A percentile compares a stretch with the other conserved stretches of the same genome.
phyloP scores from a whole-genome alignment of 2,329 filamentous ascomycete species.

The Apiospora pterosperma region DNA sequence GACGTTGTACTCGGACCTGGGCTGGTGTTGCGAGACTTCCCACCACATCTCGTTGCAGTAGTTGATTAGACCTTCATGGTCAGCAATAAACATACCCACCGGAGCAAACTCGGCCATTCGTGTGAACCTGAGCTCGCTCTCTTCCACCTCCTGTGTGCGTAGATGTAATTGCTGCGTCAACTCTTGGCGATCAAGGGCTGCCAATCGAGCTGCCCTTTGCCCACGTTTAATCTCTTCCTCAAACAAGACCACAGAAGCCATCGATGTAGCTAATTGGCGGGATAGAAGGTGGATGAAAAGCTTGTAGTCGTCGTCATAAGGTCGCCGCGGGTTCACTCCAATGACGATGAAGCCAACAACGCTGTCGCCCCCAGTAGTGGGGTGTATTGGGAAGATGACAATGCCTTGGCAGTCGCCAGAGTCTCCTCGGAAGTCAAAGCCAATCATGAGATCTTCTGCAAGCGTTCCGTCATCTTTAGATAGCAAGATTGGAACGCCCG shows the following conservation, averaged over 20 bases:
- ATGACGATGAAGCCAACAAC: conserved; percentile 77
- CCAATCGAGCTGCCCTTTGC: conserved; percentile 69
- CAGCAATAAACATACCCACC: conserved; percentile 82
- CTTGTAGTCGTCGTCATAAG: conserved; percentile 77
- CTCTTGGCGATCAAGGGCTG: conserved; percentile 73
- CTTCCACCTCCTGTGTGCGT: conserved; percentile 57
- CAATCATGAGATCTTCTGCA: conserved; percentile 60
- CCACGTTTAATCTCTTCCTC: conserved; percentile 78
- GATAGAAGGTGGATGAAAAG: conserved; percentile 73
- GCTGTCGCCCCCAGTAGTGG: conserved; percentile 66
- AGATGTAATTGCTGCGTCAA: conserved; percentile 72
- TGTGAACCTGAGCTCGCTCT: conserved; percentile 75
- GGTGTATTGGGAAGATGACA: conserved; percentile 75
- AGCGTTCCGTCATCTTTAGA: conserved; percentile 65
- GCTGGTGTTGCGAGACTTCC: conserved; percentile 64
- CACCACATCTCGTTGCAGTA: conserved; percentile 82
- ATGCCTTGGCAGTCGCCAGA: conserved; percentile 67
- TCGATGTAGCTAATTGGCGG: conserved; percentile 72
- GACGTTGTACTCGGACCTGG: conserved; percentile 51
- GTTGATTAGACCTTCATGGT: conserved; percentile 65
- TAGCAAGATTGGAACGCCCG: conserved; percentile 63
- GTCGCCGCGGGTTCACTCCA: conserved; percentile 73
- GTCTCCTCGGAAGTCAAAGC: conserved; percentile 67
- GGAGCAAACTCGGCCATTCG: conserved; percentile 82
- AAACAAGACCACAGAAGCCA: conserved; percentile 78